Evolutionary conservation across 2,329 filamentous ascomycete species (phyloP), one percentile per base, ranked within the genome.

Genomic region (Fusarium veterinarium): DNA sequence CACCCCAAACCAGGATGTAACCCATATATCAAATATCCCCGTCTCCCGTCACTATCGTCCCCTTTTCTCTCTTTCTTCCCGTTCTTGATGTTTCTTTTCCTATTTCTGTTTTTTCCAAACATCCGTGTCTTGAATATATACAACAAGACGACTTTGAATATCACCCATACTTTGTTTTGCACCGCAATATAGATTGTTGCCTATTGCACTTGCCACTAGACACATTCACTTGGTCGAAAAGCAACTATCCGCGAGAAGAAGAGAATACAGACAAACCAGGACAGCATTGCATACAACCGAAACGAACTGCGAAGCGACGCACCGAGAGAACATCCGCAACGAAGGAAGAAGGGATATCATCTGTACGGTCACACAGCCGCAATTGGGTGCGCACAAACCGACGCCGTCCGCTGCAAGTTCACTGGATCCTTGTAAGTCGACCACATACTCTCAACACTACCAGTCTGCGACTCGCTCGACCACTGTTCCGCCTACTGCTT

Each of bases 351-450:
- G 65, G 51, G 37, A 46, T 55, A 72, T 30, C 58, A 42, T 23
- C 57, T 53, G 37, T 37, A 56, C 30, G n/a, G 64, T 71, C 44
- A 64, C 67, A 70, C 65, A 57, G 33, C 64, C 60, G 44, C 60
- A 64, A 68, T 52, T 52, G 71, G 60, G 65, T 73, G 52, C 44
- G 71, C 73, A 61, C 66, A 76, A 55, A 67, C 66, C 37, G 44
- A 35, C 60, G 38, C 46, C 59, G 62, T 63, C 56, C 69, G 44
- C 55, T 56, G 42, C 41, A 60, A 25, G 28, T 57, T 56, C 55
- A 60, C 67, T 71, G 42, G 64, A 75, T 70, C 62, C 73, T 76
- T 75, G 75, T 77, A 76, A 77, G 75, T 72, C 69, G 60, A 64
- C 60, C 60, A 44, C 40, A 59, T 58, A 65, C 68, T 70, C 66